Percentiles rank a stretch among this genome's conserved stretches.
These are phyloP conservation scores for Paramecium sonneborni DNA, from an alignment of 73 alveolate species.

Conservation along the genomic window DNA sequence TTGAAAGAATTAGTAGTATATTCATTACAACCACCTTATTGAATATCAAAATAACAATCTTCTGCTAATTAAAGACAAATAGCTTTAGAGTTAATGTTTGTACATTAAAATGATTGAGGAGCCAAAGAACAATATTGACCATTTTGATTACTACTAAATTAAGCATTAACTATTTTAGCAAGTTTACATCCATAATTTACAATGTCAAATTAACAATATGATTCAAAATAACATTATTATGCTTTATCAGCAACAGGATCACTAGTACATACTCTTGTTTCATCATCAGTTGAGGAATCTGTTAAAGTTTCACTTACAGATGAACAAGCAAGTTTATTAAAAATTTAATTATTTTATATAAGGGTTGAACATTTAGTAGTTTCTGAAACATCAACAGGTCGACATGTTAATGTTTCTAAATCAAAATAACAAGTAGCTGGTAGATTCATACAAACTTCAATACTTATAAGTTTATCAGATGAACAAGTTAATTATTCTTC, in stretches of 20 bases:
- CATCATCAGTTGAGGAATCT: neutral
- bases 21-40: neutral
- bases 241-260: neutral
- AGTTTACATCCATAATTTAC: neutral
- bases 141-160: neutral
- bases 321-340: neutral
- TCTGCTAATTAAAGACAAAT: neutral
- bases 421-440: neutral
- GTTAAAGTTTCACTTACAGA: neutral
- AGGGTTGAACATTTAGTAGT: neutral
- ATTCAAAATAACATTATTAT: neutral
- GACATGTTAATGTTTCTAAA: neutral
- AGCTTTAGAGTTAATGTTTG: neutral
- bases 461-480: neutral
- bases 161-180: neutral
- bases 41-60: slow-evolving; percentile 2
- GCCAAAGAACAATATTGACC: neutral
- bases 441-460: neutral
- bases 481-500: neutral
- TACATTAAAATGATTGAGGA: neutral
- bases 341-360: neutral
- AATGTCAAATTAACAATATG: neutral
- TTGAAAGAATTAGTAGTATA: neutral
- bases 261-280: neutral
- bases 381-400: neutral